Evolutionary conservation across 345 rosid genomes (phyloP).

Genomic region (Hypericum androsaemum): DNA sequence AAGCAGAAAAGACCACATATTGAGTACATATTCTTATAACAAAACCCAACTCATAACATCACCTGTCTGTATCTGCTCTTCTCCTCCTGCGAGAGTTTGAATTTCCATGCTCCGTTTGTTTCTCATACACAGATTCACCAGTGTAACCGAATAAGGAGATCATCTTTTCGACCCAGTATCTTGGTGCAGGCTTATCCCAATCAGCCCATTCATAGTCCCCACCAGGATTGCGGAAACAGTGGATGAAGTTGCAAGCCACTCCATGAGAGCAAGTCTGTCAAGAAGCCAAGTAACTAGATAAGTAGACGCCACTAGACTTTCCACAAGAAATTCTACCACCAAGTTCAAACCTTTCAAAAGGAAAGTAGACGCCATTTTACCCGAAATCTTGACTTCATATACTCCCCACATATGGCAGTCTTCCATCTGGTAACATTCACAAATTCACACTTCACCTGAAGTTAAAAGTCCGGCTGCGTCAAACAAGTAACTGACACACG

Average conservation of each 20-base stretch:
- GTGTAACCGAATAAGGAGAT: slow-evolving; percentile 69
- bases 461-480: slow-evolving; percentile 6
- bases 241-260: slow-evolving; percentile 85
- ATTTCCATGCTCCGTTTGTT: slow-evolving; percentile 11
- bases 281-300: slow-evolving; percentile 8
- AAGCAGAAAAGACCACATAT: too few relatives aligned
- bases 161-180: slow-evolving; percentile 81
- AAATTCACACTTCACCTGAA: slow-evolving; percentile 77
- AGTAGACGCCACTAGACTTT: background rate
- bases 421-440: slow-evolving; percentile 79
- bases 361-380: slow-evolving; percentile 20
- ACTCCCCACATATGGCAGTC: slow-evolving; percentile 96
- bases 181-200: slow-evolving; percentile 85
- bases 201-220: slow-evolving; percentile 99
- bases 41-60: too few relatives aligned
- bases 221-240: slow-evolving; percentile 94
- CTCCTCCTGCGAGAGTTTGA: too few relatives aligned
- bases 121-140: slow-evolving; percentile 31
- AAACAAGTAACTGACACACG: background rate
- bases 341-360: too few relatives aligned
- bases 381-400: slow-evolving; percentile 72
- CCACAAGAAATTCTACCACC: too few relatives aligned
- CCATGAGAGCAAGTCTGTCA: slow-evolving; percentile 91
- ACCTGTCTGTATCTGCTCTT: too few relatives aligned
- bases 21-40: too few relatives aligned